Evolutionary conservation across 169 alveolate species (phyloP).

Genomic region (Fabrea salina): DNA sequence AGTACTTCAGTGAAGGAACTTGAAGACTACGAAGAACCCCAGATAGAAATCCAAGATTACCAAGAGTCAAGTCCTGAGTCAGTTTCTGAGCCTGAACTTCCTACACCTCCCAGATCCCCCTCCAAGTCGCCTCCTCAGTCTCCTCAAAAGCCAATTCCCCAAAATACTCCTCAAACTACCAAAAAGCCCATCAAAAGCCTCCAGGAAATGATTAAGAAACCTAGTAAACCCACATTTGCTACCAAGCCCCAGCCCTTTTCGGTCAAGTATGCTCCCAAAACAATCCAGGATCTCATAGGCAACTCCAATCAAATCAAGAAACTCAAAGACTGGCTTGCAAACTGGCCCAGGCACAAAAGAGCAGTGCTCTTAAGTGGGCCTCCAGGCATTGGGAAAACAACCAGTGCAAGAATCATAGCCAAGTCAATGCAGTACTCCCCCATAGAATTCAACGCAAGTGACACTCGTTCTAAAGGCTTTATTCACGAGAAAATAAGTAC

Average conservation of each 20-base stretch:
- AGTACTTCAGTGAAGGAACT: too few species aligned
- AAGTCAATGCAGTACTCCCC: slow-evolving; percentile 85
- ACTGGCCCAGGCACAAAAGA: slow-evolving; percentile 87
- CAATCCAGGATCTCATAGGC: slow-evolving; percentile 88
- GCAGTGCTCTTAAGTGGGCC: slow-evolving; percentile 97
- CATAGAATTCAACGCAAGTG: slow-evolving; percentile 96
- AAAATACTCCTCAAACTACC: neutral
- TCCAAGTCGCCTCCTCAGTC: neutral
- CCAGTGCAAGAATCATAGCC: slow-evolving; percentile 91
- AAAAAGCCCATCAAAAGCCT: too few species aligned
- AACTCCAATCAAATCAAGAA: slow-evolving; percentile 81
- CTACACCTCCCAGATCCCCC: too few species aligned
- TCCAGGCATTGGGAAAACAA: slow-evolving; percentile 99
- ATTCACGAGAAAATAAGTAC: slow-evolving; percentile 42
- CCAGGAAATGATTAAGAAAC: too few species aligned
- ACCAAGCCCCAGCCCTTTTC: slow-evolving; percentile 47
- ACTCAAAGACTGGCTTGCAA: slow-evolving; percentile 90
- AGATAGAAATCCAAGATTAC: too few species aligned
- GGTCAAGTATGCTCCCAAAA: slow-evolving; percentile 91
- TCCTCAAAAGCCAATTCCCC: neutral
- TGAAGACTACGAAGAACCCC: too few species aligned
- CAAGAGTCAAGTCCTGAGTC: too few species aligned
- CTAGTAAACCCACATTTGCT: too few species aligned
- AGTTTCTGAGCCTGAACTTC: too few species aligned
- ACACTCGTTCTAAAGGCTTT: slow-evolving; percentile 90